Base-by-base conservation (phyloP, 495 filamentous ascomycete species). In the Talaromyces trachyspermus region DNA sequence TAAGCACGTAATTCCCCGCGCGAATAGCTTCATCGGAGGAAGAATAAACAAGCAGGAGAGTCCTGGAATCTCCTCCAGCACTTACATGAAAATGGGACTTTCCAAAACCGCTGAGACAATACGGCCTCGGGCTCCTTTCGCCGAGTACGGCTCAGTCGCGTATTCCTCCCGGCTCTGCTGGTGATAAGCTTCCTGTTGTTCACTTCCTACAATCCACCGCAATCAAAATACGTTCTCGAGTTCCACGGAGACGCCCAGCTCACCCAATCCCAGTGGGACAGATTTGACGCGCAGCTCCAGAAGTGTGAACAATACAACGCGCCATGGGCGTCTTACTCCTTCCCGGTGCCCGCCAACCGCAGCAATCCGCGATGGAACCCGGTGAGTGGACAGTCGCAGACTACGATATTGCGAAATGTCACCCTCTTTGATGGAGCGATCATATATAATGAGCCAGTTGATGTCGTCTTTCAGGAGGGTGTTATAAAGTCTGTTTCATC, bases 291-390 rank as follows among this genome's bases (percentile, higher is more conserved):
- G 10, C 44, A 46, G 15, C 32, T 46, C 4, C 29, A 22, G 0
- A 33, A 33, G 17, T 46, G 44, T 12, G 44, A 37, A 24, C 29
- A 46, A 22, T 36, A 35, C 27, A 22, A 37, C 2, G 26, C 17
- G 20, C 44, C 44, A 17, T 24, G 14, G 19, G 8, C 23, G 11
- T 24, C 27, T 15, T 46, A 46, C 30, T 12, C 27, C 2, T 24
- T 46, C 23, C 44, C 44, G 8, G 18, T 24, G 3, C 7, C 27
- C 11, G 44, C 44, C 5, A 46, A 23, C 25, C 44, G 44, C 32
- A 46, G 29, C 19, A 46, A 49, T 14, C 48, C 48, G 22, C 48
- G 48, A 18, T 49, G 48, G 48, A 49, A 49, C 19, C 3, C 39
- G 5, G 26, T 41, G 7, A 43, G 37, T 35, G 48, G 48, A 14